Base-by-base conservation (phyloP, 345 rosid genomes). In the Bruguiera sexangula region DNA sequence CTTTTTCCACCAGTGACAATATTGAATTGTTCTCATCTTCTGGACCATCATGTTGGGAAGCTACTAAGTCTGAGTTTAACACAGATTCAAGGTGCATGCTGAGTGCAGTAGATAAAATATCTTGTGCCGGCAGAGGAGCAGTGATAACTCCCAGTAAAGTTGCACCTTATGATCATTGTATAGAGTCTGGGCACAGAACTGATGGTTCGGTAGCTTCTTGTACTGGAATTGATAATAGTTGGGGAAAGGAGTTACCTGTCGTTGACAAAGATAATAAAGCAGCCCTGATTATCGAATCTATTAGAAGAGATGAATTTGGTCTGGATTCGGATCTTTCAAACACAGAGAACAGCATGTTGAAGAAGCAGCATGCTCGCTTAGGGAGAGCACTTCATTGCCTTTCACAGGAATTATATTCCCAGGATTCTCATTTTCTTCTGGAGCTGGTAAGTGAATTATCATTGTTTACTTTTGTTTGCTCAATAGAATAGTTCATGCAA, bases 371-470 rank as follows among this genome's bases (percentile, higher is more conserved):
- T 82, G 97, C 96, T 83, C 99, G 97, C 58, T 78, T 95, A 36
- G 99, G 97, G 55, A 95, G 99, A 85, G 97, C 99, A 67, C 96
- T 95, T 52, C 93, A 95, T 63, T 95, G 97, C 81, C 92, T 95
- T 73, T 95, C 99, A 21, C 99, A 88, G 80, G 99, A 95, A 78
- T 76, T 95, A 69, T 95, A 95, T 79, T 95, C 97, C 66, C 93
- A 95, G 79, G 99, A 95, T 85, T 92, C 97, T 11, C 99, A 95
- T 82, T 95, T 95, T 84, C 88, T 95, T 77, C 97, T 95, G 65
- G 99, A 95, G 90, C 93, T 95, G 73, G 99, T 95, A 75, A 89
- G 88, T 74, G 30, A 16, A 22, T 55, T 55, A n/a, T 63, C 21
- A 20, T 34, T 50, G 26, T 69, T 36, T 68, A 3, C 39, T 37